These are phyloP conservation scores for Gossypium bickii DNA, from an alignment of 345 rosid species.

Conservation along the genomic window DNA sequence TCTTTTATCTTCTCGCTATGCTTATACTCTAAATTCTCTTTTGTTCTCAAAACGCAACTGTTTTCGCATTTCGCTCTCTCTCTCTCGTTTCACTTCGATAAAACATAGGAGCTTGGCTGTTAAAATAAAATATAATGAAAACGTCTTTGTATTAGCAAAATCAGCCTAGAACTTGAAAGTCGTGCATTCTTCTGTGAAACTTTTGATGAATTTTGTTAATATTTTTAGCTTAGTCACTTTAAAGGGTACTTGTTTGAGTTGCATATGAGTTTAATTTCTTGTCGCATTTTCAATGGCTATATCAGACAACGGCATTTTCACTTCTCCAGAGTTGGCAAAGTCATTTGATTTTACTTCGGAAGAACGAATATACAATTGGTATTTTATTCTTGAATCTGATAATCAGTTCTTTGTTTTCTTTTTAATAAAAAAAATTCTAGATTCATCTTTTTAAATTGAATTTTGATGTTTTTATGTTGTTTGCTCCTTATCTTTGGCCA, in stretches of 20 bases:
- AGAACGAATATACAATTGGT: conserved; percentile 90
- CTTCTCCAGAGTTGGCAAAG: conserved; percentile 77
- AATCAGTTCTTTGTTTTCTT: background rate
- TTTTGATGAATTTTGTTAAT: background rate
- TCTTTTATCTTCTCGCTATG: conserved; percentile 41
- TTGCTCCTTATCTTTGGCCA: background rate
- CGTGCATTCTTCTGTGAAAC: background rate
- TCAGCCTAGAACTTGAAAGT: background rate
- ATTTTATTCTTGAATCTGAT: conserved; percentile 13
- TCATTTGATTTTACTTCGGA: conserved; percentile 81
- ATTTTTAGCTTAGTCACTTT: background rate
- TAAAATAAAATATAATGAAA: background rate
- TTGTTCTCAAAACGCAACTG: conserved; percentile 54
- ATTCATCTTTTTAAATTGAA: background rate
- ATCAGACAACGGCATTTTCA: conserved; percentile 45
- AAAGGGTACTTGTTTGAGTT: background rate
- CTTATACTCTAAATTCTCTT: conserved; percentile 66
- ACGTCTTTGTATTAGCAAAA: background rate
- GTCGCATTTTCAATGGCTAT: conserved; percentile 48
- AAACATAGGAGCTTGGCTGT: conserved; percentile 35
- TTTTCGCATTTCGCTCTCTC: conserved; percentile 22
- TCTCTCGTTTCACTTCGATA: conserved; percentile 20
- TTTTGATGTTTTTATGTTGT: background rate
- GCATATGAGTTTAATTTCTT: no score
- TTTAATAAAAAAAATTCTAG: background rate